A percentile compares a stretch with the other conserved stretches of the same genome.
These are phyloP conservation scores for Leptoxyphium fumago DNA, from an alignment of 2,329 filamentous ascomycete genomes.

Conservation along the genomic window DNA sequence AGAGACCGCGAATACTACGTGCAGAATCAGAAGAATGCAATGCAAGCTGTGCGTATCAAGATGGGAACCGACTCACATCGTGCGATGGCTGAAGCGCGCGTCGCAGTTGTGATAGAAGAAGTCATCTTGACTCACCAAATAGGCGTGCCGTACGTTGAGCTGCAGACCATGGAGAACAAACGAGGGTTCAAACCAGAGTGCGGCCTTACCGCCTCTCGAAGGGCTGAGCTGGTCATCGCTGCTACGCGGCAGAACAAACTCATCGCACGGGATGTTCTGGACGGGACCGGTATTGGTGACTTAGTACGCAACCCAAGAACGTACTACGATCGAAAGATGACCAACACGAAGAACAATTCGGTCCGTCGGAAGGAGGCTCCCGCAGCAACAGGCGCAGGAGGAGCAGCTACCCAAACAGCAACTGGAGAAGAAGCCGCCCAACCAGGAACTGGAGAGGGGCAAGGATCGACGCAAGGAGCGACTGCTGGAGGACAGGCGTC, in stretches of 20 bases:
- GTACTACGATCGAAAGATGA: not conserved
- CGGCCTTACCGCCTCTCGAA: not conserved
- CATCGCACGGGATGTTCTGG: not conserved
- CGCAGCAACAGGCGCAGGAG: no score
- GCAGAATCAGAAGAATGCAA: not conserved
- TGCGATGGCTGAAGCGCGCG: not conserved
- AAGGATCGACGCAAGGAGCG: no score
- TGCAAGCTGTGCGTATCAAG: not conserved
- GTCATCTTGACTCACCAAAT: not conserved
- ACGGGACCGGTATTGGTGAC: not conserved
- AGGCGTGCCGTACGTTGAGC: not conserved
- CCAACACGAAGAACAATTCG: not conserved
- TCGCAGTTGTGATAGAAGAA: not conserved
- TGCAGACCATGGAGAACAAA: not conserved
- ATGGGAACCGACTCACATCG: not conserved
- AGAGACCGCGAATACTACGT: not conserved
- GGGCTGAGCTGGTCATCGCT: not conserved
- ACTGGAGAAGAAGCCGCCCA: no score
- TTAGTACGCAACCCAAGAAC: not conserved
- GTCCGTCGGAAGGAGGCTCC: not conserved
- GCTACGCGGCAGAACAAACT: not conserved
- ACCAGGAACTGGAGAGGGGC: no score
- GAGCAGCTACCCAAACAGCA: no score
- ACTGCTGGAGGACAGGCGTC: no score
- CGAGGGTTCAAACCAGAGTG: not conserved